These are phyloP conservation scores for Wallacemonas collosoma DNA, from an alignment of 208 protist genomes.

Conservation along the genomic window DNA sequence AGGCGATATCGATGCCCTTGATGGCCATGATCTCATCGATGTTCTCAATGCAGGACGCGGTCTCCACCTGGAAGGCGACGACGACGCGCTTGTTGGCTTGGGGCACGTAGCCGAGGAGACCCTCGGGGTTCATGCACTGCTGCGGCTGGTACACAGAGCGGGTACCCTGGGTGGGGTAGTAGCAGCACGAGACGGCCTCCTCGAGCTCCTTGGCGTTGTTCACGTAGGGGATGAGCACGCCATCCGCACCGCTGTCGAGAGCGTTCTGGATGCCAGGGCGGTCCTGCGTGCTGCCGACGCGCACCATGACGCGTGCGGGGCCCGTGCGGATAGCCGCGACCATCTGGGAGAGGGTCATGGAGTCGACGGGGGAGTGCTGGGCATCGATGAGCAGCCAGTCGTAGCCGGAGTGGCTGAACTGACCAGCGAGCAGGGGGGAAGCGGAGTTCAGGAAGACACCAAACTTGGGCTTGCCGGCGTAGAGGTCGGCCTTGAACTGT, in stretches of 20 bases:
- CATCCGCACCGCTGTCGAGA: slow-evolving; percentile 76
- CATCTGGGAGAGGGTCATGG: slow-evolving; percentile 60
- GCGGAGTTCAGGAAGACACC: slow-evolving; percentile 81
- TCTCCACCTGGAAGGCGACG: slow-evolving; percentile 84
- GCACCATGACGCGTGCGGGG: slow-evolving; percentile 66
- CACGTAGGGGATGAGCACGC: slow-evolving; percentile 83
- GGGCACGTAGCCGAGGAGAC: slow-evolving; percentile 76
- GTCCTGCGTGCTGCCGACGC: slow-evolving; percentile 71
- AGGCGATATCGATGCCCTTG: slow-evolving; percentile 79
- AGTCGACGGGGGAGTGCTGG: slow-evolving; percentile 73
- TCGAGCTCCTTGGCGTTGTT: slow-evolving; percentile 75
- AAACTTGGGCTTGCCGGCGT: slow-evolving; percentile 82
- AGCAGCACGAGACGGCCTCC: slow-evolving; percentile 80
- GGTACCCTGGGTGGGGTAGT: slow-evolving; percentile 74
- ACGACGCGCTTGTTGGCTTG: slow-evolving; percentile 79
- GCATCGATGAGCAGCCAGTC: slow-evolving; percentile 84
- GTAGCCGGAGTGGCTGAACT: slow-evolving; percentile 85
- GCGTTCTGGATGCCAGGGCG: slow-evolving; percentile 77
- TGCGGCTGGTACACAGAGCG: slow-evolving; percentile 79
- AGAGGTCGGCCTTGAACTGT: slow-evolving; percentile 82
- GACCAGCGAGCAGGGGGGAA: slow-evolving; percentile 62
- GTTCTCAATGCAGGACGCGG: slow-evolving; percentile 77
- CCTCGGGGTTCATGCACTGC: slow-evolving; percentile 79
- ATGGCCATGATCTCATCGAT: slow-evolving; percentile 83
- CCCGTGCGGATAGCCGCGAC: slow-evolving; percentile 69